Evolutionary conservation across 257 asterid genomes (phyloP).

Genomic region (Solanum corneliomulleri): DNA sequence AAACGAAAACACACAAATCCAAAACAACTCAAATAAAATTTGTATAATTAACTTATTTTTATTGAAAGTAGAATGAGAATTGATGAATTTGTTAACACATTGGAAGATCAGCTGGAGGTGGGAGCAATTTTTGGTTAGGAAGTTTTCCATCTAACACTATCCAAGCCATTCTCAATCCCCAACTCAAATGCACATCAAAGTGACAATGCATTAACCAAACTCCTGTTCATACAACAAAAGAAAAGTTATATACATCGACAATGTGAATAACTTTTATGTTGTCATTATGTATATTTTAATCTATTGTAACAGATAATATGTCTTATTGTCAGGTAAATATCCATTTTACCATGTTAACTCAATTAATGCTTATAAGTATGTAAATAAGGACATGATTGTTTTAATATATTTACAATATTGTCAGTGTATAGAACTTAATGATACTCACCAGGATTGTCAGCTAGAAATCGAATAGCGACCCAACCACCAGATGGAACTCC

Average conservation of each 20-base stretch:
- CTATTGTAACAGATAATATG: background rate
- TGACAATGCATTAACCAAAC: conserved; percentile 65
- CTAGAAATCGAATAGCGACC: conserved; percentile 55
- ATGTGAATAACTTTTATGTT: background rate
- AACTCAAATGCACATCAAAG: conserved; percentile 58
- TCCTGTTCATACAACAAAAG: conserved; percentile 12
- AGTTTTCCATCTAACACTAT: conserved; percentile 58
- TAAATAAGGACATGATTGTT: background rate
- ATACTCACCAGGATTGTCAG: conserved; percentile 67
- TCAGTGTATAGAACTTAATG: background rate
- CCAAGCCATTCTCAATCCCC: conserved; percentile 86
- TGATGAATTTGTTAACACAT: conserved; percentile 23
- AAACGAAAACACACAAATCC: background rate
- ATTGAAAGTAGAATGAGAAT: background rate
- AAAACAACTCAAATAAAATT: background rate
- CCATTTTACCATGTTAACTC: background rate
- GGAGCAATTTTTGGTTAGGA: conserved; percentile 53
- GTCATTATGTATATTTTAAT: background rate
- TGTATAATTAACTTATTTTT: background rate
- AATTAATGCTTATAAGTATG: background rate
- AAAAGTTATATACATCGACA: background rate
- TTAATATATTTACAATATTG: background rate
- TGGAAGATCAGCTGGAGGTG: conserved; percentile 73
- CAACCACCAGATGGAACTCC: conserved; percentile 64
- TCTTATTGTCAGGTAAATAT: background rate